Conservation (phyloP, 1,284 basidiomycete species). For the Trichosporon asahii region DNA sequence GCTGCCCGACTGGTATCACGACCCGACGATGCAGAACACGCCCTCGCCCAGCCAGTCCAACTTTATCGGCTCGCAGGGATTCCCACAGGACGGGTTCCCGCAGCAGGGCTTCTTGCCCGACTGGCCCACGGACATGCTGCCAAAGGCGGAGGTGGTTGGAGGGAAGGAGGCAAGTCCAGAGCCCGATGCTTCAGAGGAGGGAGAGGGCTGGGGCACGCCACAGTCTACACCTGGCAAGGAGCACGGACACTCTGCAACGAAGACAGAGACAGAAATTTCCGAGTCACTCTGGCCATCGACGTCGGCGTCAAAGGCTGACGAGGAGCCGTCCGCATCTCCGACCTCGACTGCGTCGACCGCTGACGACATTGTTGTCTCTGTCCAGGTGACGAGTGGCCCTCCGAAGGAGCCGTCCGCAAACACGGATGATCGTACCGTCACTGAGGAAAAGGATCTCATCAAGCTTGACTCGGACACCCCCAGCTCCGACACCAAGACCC, state of each 20-base stretch:
- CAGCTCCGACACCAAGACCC: background rate
- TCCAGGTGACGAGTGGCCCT: background rate
- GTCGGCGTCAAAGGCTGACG: background rate
- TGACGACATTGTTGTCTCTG: background rate
- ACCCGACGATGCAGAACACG: background rate
- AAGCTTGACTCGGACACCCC: background rate
- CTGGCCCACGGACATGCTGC: background rate
- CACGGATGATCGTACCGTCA: background rate
- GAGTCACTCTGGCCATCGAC: background rate
- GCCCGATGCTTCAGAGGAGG: background rate
- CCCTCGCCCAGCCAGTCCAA: background rate
- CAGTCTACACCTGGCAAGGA: slow-evolving; percentile 1
- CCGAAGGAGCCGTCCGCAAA: background rate
- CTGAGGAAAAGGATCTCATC: too few species aligned
- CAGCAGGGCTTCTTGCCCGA: background rate
- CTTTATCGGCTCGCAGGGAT: background rate
- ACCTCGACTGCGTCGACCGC: background rate
- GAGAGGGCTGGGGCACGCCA: background rate
- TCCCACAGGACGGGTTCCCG: background rate
- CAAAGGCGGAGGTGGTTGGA: background rate
- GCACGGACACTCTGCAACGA: background rate
- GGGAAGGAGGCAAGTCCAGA: background rate
- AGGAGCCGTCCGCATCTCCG: background rate
- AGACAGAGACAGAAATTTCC: background rate
- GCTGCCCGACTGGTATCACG: background rate